These are phyloP conservation scores for Handroanthus guayacan DNA, from an alignment of 257 asterid genomes.

Conservation along the genomic window DNA sequence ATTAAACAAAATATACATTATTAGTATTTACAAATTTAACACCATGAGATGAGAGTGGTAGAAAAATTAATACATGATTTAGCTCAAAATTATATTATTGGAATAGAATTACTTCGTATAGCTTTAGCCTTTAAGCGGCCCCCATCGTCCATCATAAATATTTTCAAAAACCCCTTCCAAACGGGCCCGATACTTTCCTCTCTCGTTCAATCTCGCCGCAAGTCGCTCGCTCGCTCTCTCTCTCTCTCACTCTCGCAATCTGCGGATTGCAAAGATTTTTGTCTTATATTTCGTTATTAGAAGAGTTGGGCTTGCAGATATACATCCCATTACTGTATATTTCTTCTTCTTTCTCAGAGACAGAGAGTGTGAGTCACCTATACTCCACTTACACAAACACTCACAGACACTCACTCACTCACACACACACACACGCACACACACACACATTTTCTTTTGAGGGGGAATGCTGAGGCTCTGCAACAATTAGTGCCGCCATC, in stretches of 20 bases:
- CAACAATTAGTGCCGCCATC: conserved; percentile 31
- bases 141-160: background rate
- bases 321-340: conserved; percentile 28
- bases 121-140: background rate
- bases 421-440: background rate
- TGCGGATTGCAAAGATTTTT: conserved; percentile 35
- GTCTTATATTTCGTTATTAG: conserved; percentile 23
- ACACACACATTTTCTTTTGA: conserved; percentile 27
- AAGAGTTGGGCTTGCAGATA: conserved; percentile 30
- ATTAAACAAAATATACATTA: too few relatives aligned
- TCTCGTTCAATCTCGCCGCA: conserved; percentile 59
- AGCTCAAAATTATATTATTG: too few relatives aligned
- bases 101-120: background rate
- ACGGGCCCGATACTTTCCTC: conserved; percentile 22
- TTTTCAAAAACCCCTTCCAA: conserved; percentile 21
- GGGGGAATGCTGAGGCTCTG: conserved; percentile 42
- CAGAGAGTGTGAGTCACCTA: conserved; percentile 7
- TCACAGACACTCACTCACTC: conserved; percentile 7
- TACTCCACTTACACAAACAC: background rate
- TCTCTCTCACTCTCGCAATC: conserved; percentile 39
- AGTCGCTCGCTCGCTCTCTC: conserved; percentile 40
- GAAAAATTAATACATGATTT: too few relatives aligned
- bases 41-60: too few relatives aligned
- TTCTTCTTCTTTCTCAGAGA: conserved; percentile 26
- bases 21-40: too few relatives aligned